phyloP scores from a whole-genome alignment of 495 filamentous ascomycete genomes.

The Penicillium samsonianum region DNA sequence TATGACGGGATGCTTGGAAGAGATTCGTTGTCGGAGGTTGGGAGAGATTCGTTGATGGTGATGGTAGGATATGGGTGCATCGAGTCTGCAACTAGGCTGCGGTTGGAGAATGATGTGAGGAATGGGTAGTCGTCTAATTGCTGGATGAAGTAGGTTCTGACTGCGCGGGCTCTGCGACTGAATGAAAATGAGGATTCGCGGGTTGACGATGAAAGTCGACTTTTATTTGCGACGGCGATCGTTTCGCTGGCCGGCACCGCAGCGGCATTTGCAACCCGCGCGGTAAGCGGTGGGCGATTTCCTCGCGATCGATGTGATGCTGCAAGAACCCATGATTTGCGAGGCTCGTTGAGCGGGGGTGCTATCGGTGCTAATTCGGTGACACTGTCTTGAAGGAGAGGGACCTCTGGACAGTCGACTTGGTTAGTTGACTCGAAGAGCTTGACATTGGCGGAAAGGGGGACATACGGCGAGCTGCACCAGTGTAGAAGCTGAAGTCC shows the following conservation, averaged over 20 bases:
- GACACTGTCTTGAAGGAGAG: conserved; percentile 27
- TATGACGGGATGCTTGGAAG: conserved; percentile 2
- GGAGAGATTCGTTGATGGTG: conserved; percentile 19
- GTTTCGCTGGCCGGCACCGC: conserved; percentile 22
- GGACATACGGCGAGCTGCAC: conserved; percentile 35
- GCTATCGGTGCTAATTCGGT: conserved; percentile 14
- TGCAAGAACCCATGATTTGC: conserved; percentile 19
- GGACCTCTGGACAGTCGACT: conserved; percentile 16
- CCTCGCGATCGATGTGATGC: conserved; percentile 19
- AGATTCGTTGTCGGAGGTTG: conserved; percentile 17
- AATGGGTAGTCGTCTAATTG: conserved; percentile 36
- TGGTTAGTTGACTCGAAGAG: conserved; percentile 1
- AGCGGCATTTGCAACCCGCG: conserved; percentile 13
- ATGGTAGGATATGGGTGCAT: conserved; percentile 13
- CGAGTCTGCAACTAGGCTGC: conserved; percentile 17
- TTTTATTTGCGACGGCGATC: conserved; percentile 24
- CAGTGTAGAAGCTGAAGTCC: conserved; percentile 31
- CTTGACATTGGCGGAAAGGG: neutral
- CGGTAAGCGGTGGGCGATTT: conserved; percentile 17
- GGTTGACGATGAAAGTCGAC: conserved; percentile 19
- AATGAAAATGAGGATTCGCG: conserved; percentile 33
- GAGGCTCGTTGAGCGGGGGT: conserved; percentile 10
- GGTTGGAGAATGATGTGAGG: conserved; percentile 28
- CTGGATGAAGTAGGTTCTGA: conserved; percentile 37
- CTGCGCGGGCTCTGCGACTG: conserved; percentile 36